Conservation (phyloP, 1,284 basidiomycete genomes). For the Cerrena zonata region DNA sequence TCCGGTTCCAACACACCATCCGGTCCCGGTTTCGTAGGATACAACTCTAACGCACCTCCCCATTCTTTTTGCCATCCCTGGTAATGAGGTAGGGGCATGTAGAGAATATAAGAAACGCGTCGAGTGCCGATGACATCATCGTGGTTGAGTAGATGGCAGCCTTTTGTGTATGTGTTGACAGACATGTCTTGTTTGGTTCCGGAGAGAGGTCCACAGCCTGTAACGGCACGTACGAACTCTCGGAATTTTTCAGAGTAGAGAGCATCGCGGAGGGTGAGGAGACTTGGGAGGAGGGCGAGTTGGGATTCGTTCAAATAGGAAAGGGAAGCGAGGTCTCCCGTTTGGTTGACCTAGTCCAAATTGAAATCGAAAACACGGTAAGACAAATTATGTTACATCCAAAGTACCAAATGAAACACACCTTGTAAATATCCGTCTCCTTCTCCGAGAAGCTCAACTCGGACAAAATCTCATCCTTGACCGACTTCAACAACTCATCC, state of each 20-base stretch:
- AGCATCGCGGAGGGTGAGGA: conserved; percentile 82
- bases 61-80: conserved; percentile 72
- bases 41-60: conserved; percentile 95
- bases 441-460: conserved; percentile 93
- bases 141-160: conserved; percentile 92
- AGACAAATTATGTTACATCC: not conserved
- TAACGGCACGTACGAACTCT: conserved; percentile 79
- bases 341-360: conserved; percentile 80
- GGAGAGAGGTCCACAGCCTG: conserved; percentile 88
- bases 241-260: conserved; percentile 89
- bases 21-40: conserved; percentile 53
- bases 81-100: conserved; percentile 83
- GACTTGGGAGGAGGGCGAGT: conserved; percentile 70
- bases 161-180: conserved; percentile 85
- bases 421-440: conserved; percentile 99
- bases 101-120: conserved; percentile 94
- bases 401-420: conserved; percentile 26
- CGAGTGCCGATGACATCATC: conserved; percentile 97
- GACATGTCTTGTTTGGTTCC: conserved; percentile 95
- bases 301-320: conserved; percentile 77
- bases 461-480: conserved; percentile 76
- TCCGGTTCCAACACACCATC: conserved; percentile 60
- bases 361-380: not conserved
- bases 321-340: conserved; percentile 91
- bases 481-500: conserved; percentile 71